Evolutionary conservation across 805 yeast species (phyloP).

Genomic region (Jamesozyma jinghongensis): DNA sequence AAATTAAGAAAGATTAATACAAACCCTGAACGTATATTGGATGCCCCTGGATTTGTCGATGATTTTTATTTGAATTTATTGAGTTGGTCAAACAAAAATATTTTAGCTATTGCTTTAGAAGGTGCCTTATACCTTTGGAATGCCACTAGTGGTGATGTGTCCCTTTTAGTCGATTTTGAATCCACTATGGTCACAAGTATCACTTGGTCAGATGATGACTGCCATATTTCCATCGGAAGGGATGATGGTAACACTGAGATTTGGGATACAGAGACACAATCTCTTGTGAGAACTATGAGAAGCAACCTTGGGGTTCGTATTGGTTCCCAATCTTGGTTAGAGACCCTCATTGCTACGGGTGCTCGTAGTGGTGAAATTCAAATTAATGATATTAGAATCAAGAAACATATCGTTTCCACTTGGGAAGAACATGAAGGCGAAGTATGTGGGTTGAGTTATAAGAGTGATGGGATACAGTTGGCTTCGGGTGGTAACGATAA

Average conservation of each 20-base stretch:
- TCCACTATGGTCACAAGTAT: slow-evolving; percentile 40
- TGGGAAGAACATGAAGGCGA: slow-evolving; percentile 72
- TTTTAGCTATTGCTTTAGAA: slow-evolving; percentile 82
- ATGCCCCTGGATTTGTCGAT: slow-evolving; percentile 91
- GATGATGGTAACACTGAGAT: slow-evolving; percentile 80
- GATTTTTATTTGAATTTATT: slow-evolving; percentile 84
- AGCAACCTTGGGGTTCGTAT: slow-evolving; percentile 63
- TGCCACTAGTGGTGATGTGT: slow-evolving; percentile 73
- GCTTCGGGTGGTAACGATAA: slow-evolving; percentile 95
- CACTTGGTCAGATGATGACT: slow-evolving; percentile 87
- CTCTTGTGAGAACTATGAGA: slow-evolving; percentile 70
- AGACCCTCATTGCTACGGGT: slow-evolving; percentile 76
- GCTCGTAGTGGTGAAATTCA: slow-evolving; percentile 75
- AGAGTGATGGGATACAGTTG: slow-evolving; percentile 72
- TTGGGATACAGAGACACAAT: slow-evolving; percentile 79
- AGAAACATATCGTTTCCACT: slow-evolving; percentile 58
- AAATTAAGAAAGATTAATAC: slow-evolving; percentile 72
- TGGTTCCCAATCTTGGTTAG: slow-evolving; percentile 78
- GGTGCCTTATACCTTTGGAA: slow-evolving; percentile 85
- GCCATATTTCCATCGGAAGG: slow-evolving; percentile 73
- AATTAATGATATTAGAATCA: slow-evolving; percentile 83
- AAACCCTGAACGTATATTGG: slow-evolving; percentile 86
- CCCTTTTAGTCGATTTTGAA: slow-evolving; percentile 53
- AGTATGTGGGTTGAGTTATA: slow-evolving; percentile 85
- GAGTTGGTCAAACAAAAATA: slow-evolving; percentile 78